phyloP scores from a whole-genome alignment of 2,329 filamentous ascomycete species.

The Chalaropsis ovoidea region DNA sequence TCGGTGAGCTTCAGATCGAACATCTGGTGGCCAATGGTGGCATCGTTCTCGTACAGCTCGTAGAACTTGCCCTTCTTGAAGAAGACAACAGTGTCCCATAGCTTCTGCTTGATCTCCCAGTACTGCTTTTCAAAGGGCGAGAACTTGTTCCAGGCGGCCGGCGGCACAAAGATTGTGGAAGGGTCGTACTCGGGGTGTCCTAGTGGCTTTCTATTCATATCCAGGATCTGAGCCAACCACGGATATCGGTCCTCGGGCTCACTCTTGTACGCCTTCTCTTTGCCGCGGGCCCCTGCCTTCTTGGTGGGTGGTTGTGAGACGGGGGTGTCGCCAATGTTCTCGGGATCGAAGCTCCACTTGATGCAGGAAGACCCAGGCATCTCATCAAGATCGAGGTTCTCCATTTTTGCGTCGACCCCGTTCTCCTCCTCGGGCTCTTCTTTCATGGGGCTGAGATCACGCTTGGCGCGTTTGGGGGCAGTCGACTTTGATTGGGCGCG shows the following conservation, averaged over 20 bases:
- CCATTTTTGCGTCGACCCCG: constrained; percentile 37
- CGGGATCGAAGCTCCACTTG: constrained; percentile 63
- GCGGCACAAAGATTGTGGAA: constrained; percentile 81
- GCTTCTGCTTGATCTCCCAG: constrained; percentile 97
- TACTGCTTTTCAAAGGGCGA: constrained; percentile 96
- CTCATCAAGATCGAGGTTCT: constrained; percentile 44
- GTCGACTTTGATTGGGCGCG: constrained; percentile 44
- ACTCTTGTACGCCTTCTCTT: constrained; percentile 63
- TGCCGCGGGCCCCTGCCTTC: constrained; percentile 33
- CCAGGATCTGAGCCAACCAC: constrained; percentile 78
- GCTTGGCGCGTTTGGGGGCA: constrained; percentile 51
- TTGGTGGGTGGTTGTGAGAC: constrained; percentile 26
- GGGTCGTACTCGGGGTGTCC: constrained; percentile 85
- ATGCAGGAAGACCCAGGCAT: constrained; percentile 34
- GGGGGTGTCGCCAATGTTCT: constrained; percentile 33
- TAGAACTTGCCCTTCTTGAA: constrained; percentile 99
- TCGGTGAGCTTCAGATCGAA: constrained; percentile 98
- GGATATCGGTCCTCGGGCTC: constrained; percentile 80
- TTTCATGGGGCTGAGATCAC: constrained; percentile 31
- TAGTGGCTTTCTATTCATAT: constrained; percentile 70
- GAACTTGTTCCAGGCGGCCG: constrained; percentile 67
- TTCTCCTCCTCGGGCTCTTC: constrained; percentile 37
- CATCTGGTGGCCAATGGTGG: constrained; percentile 87
- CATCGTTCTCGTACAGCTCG: constrained; percentile 95
- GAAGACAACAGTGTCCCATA: constrained; percentile 95